These are phyloP conservation scores for Trichoderma citrinoviride DNA, from an alignment of 2,329 filamentous ascomycete species.

Conservation along the genomic window DNA sequence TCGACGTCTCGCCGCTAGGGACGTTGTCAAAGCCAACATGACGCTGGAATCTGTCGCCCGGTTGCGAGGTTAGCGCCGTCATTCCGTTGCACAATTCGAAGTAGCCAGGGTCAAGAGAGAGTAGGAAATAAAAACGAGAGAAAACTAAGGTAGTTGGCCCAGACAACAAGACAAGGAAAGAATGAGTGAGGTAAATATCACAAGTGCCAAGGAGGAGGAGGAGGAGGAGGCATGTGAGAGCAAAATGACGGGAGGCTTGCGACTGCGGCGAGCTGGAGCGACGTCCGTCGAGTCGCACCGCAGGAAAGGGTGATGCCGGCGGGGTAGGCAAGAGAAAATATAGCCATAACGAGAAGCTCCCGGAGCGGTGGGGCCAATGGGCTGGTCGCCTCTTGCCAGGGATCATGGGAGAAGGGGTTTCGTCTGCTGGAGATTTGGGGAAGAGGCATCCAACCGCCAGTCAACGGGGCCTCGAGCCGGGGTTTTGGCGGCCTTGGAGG, in stretches of 20 bases:
- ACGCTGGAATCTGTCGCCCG: constrained; percentile 52
- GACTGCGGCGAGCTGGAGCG: constrained; percentile 5
- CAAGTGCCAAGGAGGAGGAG: neutral
- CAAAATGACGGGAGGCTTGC: constrained; percentile 4
- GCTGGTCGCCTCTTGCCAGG: neutral
- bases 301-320: constrained; percentile 22
- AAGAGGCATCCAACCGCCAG: neutral
- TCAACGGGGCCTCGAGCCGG: neutral
- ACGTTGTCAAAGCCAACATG: constrained; percentile 63
- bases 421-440: neutral
- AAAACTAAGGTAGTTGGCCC: neutral
- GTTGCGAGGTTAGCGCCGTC: constrained; percentile 44
- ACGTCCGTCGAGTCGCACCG: neutral
- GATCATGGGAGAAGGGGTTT: neutral
- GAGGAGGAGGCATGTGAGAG: constrained; percentile 4
- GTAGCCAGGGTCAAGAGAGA: neutral
- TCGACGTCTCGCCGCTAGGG: constrained; percentile 52
- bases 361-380: neutral
- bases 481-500: neutral
- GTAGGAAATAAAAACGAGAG: neutral
- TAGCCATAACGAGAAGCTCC: constrained; percentile 6
- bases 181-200: neutral
- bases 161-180: neutral
- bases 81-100: constrained; percentile 30
- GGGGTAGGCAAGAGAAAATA: constrained; percentile 26